Conservation (phyloP, 2,329 filamentous ascomycete genomes). For the Colletotrichum neosansevieriae region DNA sequence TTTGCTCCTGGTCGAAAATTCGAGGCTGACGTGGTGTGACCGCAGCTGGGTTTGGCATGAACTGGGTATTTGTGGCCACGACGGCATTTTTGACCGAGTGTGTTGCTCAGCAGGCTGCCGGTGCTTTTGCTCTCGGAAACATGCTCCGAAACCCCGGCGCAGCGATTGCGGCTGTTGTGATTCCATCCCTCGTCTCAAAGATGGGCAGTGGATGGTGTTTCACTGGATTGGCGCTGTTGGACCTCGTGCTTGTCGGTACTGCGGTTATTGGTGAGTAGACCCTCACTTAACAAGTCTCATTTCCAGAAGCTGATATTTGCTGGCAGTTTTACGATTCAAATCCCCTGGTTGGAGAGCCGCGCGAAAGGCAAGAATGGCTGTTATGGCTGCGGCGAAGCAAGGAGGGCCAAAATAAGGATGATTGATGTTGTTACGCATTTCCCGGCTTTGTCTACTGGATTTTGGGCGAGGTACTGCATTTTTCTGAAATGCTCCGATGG, state of each 20-base stretch:
- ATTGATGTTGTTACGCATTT: too few relatives aligned
- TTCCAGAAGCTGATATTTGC: background rate
- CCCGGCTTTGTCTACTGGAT: too few relatives aligned
- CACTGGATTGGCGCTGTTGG: slow-evolving; percentile 51
- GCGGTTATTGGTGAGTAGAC: slow-evolving; percentile 42
- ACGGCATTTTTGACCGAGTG: slow-evolving; percentile 57
- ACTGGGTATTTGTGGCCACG: slow-evolving; percentile 56
- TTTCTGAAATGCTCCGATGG: too few relatives aligned
- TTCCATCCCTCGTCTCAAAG: slow-evolving; percentile 48
- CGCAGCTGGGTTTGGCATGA: slow-evolving; percentile 51
- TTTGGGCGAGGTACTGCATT: too few relatives aligned
- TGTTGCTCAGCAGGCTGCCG: slow-evolving; percentile 53
- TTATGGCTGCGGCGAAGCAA: slow-evolving; percentile 27
- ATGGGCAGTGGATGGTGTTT: slow-evolving; percentile 57
- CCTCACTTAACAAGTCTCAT: too few relatives aligned
- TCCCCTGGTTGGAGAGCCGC: slow-evolving; percentile 36
- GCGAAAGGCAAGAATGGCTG: slow-evolving; percentile 35
- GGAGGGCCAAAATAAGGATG: slow-evolving; percentile 11
- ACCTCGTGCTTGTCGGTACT: slow-evolving; percentile 44
- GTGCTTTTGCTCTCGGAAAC: slow-evolving; percentile 54
- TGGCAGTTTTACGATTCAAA: slow-evolving; percentile 27
- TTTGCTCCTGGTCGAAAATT: background rate
- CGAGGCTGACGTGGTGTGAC: slow-evolving; percentile 23
- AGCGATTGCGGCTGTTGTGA: slow-evolving; percentile 52
- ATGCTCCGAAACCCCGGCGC: slow-evolving; percentile 55